Evolutionary conservation across 352 stramenopile species (phyloP).

Genomic region (Globisporangium cederbergense): DNA sequence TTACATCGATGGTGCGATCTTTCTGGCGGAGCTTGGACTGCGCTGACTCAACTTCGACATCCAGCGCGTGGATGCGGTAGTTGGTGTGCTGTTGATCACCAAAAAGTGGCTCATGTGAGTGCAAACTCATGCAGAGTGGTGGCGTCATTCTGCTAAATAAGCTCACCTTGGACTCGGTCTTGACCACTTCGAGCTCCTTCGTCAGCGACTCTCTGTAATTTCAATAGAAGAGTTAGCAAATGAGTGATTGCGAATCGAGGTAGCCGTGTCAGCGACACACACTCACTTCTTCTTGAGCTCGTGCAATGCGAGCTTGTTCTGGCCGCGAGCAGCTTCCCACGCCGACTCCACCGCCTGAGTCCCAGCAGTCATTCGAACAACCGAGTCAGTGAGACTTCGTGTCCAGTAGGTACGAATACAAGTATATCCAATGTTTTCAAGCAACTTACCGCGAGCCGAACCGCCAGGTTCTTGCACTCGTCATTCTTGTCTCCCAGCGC

Average conservation of each 20-base stretch:
- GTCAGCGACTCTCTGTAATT: slow-evolving; percentile 44
- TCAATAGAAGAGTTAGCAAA: no score
- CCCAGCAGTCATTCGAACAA: background rate
- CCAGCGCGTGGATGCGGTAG: slow-evolving; percentile 68
- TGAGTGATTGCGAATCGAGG: no score
- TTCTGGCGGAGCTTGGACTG: slow-evolving; percentile 74
- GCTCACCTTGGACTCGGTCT: slow-evolving; percentile 59
- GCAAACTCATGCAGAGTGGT: background rate
- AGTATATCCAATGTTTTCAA: background rate
- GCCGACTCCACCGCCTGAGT: slow-evolving; percentile 66
- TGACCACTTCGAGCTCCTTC: slow-evolving; percentile 64
- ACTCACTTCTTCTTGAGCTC: slow-evolving; percentile 75
- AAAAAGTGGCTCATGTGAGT: background rate
- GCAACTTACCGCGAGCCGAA: slow-evolving; percentile 53
- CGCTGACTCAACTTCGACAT: slow-evolving; percentile 72
- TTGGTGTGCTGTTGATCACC: slow-evolving; percentile 43
- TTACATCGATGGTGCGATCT: slow-evolving; percentile 57
- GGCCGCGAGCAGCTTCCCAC: slow-evolving; percentile 70
- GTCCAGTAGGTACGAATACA: background rate
- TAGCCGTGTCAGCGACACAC: no score
- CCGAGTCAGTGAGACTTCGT: background rate
- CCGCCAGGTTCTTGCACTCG: slow-evolving; percentile 62
- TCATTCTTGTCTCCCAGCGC: slow-evolving; percentile 47
- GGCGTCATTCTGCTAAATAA: background rate
- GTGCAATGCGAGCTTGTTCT: slow-evolving; percentile 76